phyloP scores from a whole-genome alignment of 1,139 yeast species.

The Debaryomyces psychrophilus region DNA sequence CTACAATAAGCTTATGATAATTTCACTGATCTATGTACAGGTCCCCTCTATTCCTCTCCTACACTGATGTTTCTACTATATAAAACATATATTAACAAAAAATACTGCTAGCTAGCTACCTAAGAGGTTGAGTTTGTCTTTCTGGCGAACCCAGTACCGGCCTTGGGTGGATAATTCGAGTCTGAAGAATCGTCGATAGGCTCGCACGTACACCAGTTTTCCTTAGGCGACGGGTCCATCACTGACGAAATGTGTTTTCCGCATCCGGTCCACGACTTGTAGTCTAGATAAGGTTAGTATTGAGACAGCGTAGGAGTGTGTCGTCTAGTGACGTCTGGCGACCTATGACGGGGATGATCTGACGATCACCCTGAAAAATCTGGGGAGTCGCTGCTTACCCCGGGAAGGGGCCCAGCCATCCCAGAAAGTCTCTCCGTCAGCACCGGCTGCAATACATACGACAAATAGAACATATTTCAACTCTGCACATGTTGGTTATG shows the following conservation, averaged over 20 bases:
- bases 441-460: constrained; percentile 22
- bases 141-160: constrained; percentile 46
- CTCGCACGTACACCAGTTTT: constrained; percentile 39
- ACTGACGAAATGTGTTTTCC: constrained; percentile 48
- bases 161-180: constrained; percentile 42
- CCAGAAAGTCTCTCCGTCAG: not conserved
- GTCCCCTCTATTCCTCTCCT: not conserved
- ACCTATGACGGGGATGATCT: too few species aligned
- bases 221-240: constrained; percentile 37
- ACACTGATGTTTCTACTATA: not conserved
- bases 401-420: not conserved
- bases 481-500: constrained; percentile 31
- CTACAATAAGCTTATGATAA: constrained; percentile 9
- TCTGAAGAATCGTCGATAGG: constrained; percentile 17
- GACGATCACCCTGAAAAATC: not conserved
- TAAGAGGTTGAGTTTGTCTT: constrained; percentile 14
- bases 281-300: constrained; percentile 20
- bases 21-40: constrained; percentile 2
- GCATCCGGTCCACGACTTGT: constrained; percentile 49
- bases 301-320: not conserved
- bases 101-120: not conserved
- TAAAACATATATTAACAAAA: constrained; percentile 6
- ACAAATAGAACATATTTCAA: constrained; percentile 43
- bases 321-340: not conserved
- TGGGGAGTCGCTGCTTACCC: not conserved